Evolutionary conservation across 345 rosid genomes (phyloP), one percentile per base, ranked within the genome.

Genomic region (Eucalyptus viminalis): DNA sequence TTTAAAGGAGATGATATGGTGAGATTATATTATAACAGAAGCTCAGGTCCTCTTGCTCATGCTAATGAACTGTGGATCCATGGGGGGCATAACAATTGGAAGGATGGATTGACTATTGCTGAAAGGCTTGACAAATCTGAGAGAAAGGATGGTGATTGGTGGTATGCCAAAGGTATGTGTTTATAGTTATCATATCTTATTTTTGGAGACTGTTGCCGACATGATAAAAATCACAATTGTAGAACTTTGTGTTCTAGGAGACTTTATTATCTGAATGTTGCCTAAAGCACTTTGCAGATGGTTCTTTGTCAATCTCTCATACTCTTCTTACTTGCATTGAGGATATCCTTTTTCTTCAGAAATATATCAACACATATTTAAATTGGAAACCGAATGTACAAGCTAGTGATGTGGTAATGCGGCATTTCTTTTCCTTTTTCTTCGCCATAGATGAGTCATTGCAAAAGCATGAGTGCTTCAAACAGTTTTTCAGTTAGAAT

Each of bases 31-130:
- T 97, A 96, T 92, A 95, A 95, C 92, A 95, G 92, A 91, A 94
- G 87, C 89, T 96, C 96, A 14, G 94, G 99, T 92, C 95, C 98
- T 92, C 95, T 97, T 86, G 92, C 92, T 88, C 88, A 93, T 91
- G 91, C 97, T 58, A 92, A 92, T 60, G 97, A 97, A 86, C 76
- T 97, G 22, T 97, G 99, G 99, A 86, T 97, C 76, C 99, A 97
- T 92, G 99, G 98, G 50, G 99, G 99, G n/a, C 90, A 93, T 91
- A 92, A 96, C 91, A 96, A 95, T 86, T 97, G 99, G 99, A 92
- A 31, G 87, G 92, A 93, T 90, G 98, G 99, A 67, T 89, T 97
- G 90, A 93, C 96, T 88, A 93, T 97, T 62, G 90, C 88, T 51
- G 96, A 92, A 90, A 94, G 89, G 92, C 96, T 96, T 90, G 95